Evolutionary conservation across 2,329 filamentous ascomycete species (phyloP), one percentile per base, ranked within the genome.

Genomic region (Aureobasidium lini): DNA sequence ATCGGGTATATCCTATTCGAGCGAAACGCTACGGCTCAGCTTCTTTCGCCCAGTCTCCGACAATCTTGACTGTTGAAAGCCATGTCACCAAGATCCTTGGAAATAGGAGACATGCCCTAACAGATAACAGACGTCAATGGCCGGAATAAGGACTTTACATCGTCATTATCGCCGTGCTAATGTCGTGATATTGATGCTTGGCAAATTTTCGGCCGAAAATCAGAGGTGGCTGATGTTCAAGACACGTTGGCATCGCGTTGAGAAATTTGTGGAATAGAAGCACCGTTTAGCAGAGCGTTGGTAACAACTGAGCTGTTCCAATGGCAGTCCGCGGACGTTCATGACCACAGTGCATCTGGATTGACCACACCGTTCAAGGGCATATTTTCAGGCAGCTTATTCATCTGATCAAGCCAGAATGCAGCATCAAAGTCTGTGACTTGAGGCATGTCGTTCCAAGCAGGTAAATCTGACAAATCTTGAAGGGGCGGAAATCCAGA

Each of bases 141-240:
- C 8, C 49, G 49, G 36, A 42, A 8, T 18, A 16, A 42, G 49
- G 49, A 31, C 23, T 42, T 53, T 53, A 8, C 28, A 11, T 28
- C 29, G 37, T 31, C 18, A 15, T 31, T 42, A 53, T 53, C 49
- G 37, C 49, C 49, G 49, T 11, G 1, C 13, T 16, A 15, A 40
- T 53, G 28, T 42, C 34, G 47, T 52, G 46, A 49, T 37, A 18
- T 9, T 15, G 47, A 37, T 50, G 47, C 49, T 53, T 53, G 49
- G 49, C 49, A 42, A 31, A 53, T 53, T 53, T 53, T 53, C 49
- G 49, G 49, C 48, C 48, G 48, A 52, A 52, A 52, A 40, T n/a
- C 4, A 39, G 13, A 39, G 23, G 15, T 53, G 37, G 49, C 36
- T 10, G 49, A 7, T 8, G 37, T 53, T 40, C 6, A 4, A 2